Conservation (phyloP, 768 basidiomycete genomes). For the Naganishia randhawae region DNA sequence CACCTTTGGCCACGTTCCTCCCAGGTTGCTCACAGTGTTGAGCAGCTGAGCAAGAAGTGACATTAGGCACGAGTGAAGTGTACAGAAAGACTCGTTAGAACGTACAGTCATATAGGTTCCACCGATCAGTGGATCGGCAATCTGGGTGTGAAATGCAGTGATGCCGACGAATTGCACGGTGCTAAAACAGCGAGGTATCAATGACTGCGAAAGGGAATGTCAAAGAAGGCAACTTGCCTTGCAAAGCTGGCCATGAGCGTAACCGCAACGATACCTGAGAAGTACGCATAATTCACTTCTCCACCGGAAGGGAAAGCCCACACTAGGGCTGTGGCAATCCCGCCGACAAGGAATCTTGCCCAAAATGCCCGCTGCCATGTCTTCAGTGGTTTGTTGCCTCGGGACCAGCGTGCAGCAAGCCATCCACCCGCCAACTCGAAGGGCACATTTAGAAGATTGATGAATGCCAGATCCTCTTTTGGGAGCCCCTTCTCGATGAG, state of each 20-base stretch:
- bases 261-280: slow-evolving; percentile 71
- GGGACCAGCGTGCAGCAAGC: slow-evolving; percentile 85
- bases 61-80: slow-evolving; percentile 1
- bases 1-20: slow-evolving; percentile 85
- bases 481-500: slow-evolving; percentile 94
- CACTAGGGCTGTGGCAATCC: slow-evolving; percentile 71
- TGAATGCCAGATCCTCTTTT: slow-evolving; percentile 91
- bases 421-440: slow-evolving; percentile 94
- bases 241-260: slow-evolving; percentile 81
- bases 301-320: slow-evolving; percentile 67
- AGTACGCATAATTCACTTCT: slow-evolving; percentile 59
- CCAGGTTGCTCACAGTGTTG: slow-evolving; percentile 88
- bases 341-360: slow-evolving; percentile 72
- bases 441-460: slow-evolving; percentile 93
- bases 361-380: slow-evolving; percentile 85
- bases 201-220: slow-evolving; percentile 18
- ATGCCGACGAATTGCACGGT: slow-evolving; percentile 99
- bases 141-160: slow-evolving; percentile 95
- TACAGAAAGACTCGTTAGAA: slow-evolving; percentile 31
- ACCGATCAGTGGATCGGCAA: slow-evolving; percentile 93
- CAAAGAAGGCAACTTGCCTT: slow-evolving; percentile 58
- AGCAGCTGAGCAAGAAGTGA: slow-evolving; percentile 60
- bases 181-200: slow-evolving; percentile 52
- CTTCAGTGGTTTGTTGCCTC: slow-evolving; percentile 60
- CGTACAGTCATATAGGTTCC: slow-evolving; percentile 98